These are phyloP conservation scores for Stenogyne calaminthoides DNA, from an alignment of 305 asterid species.

Conservation along the genomic window DNA sequence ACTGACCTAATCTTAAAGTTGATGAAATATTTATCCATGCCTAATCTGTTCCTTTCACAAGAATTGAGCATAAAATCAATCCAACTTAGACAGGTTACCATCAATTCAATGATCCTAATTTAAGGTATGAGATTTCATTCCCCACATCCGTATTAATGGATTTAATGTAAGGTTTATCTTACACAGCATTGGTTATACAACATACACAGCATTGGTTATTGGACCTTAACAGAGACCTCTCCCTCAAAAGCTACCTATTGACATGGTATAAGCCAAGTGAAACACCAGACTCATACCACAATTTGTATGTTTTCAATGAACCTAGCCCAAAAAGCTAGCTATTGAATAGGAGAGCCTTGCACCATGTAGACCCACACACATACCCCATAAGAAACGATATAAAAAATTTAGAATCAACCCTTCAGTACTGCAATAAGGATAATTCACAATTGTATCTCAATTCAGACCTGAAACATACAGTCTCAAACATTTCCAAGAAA, in stretches of 20 bases:
- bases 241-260: neutral
- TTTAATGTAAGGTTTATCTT: too few relatives aligned
- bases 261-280: neutral
- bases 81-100: neutral
- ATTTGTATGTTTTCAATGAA: neutral
- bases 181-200: neutral
- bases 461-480: neutral
- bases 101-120: neutral
- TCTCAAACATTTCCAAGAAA: neutral
- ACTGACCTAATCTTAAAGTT: neutral
- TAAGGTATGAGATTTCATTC: conserved; percentile 3
- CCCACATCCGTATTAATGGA: neutral
- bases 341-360: neutral
- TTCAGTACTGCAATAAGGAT: neutral
- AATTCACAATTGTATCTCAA: neutral
- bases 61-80: conserved; percentile 7
- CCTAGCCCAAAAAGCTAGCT: neutral
- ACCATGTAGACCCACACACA: neutral
- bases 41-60: conserved; percentile 1
- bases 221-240: neutral
- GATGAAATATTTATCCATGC: neutral
- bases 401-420: neutral
- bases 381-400: neutral
- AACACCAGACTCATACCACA: conserved; percentile 1
- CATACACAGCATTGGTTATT: too few relatives aligned